Base-by-base conservation (phyloP, 768 basidiomycete species). In the Sistotremastrum suecicum region DNA sequence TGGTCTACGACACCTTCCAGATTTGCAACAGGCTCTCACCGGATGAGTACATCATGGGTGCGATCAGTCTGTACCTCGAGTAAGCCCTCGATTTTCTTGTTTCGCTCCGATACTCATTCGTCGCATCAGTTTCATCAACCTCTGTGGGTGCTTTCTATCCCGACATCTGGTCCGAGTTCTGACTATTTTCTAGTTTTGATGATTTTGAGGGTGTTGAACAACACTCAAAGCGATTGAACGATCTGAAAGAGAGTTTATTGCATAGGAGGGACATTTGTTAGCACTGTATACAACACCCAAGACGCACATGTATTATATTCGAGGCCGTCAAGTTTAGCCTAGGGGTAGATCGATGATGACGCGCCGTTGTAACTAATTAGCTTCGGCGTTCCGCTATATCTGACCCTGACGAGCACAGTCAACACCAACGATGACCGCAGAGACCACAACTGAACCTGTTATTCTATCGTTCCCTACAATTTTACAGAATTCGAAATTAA, bases 51-150 rank as follows among this genome's bases (percentile, higher is more conserved):
- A 90, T 95, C 53, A 67, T 95, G 67, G 94, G 81, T 34, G 72
- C 88, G 11, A 82, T 97, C 57, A 82, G 79, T 52, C 75, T 98
- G n/a, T 98, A 97, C 65, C 79, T 97, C 46, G 94, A 97, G 78
- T 84, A 64, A 4, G 33, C 37, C 7, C n/a, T 37, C 49, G 35
- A 4, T 41, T 39, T 12, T 41, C 29, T 44, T 34, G 3, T 43
- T 3, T 31, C 39, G 40, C 2, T 32, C 10, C 42, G 54, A 49
- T 63, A 34, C 54, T 50, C 7, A 7, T 42, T 45, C 34, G 47
- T 20, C 43, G 44, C 44, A 45, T 54, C 50, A 86, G 83, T 56
- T 86, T 90, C 60, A 71, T 90, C 64, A 91, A 91, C 58, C 75
- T 91, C 41, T 91, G 83, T 84, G 63, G 64, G 81, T 69, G 39